Base-by-base conservation (phyloP, 129 eudicot genomes). In the Sambucus nigra region DNA sequence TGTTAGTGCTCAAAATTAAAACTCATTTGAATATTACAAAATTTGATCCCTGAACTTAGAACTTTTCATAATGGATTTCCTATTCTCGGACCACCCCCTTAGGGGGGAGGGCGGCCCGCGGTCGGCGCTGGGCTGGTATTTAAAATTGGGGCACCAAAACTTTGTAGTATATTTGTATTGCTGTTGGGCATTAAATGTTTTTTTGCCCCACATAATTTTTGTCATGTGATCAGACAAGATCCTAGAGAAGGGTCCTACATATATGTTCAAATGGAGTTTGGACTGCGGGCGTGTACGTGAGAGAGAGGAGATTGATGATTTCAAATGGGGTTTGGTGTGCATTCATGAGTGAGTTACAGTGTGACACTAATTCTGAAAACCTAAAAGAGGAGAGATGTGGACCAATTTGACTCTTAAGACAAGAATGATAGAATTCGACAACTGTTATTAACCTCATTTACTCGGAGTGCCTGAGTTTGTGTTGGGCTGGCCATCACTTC, bases 401-500 rank as follows among this genome's bases (percentile, higher is more conserved):
- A 46, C 40, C 29, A 13, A 41, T 51, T 35, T 63, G 68, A 63
- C 68, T 63, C 51, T 51, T 42, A 42, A 29, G 9, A 11, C 17
- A 33, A 25, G 15, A 51, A 15, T 38, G 21, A 27, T 8, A 7
- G 16, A 35, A 27, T 8, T 4, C 15, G 24, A 49, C 46, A 32
- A 20, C 48, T 31, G 44, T 32, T 31, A 7, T 55, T 26, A 3
- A 7, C 21, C 4, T 5, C 41, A 7, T 42, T 31, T 55, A 35
- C 15, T 20, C 40, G 33, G 39, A 2, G 20, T 57, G 21, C 29
- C 13, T 39, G 49, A n/a, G 33, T 58, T n/a, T 41, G 51, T 13
- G 46, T 26, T 58, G 26, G 38, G 63, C 63, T 58, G 63, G 63
- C 51, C 32, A 14, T 13, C 63, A 57, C 63, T 40, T 39, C 31